Conservation (phyloP, 495 filamentous ascomycete genomes). For the Cryomyces antarcticus region DNA sequence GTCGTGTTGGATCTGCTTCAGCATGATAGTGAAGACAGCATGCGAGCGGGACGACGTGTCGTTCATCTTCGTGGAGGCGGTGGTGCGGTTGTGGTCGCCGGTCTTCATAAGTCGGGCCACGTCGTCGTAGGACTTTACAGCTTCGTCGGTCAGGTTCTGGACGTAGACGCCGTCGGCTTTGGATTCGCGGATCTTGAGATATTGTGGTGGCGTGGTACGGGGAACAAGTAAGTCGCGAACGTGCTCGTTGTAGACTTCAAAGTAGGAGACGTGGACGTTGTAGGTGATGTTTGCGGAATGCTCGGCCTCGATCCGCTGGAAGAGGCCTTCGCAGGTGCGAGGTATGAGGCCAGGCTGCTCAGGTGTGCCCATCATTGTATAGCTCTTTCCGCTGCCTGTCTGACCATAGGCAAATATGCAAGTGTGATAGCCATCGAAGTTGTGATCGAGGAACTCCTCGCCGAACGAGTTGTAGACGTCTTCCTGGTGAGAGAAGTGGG, state of each 20-base stretch:
- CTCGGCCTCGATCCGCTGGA: slow-evolving; percentile 77
- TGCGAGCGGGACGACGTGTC: slow-evolving; percentile 88
- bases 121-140: slow-evolving; percentile 59
- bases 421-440: slow-evolving; percentile 97
- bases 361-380: slow-evolving; percentile 97
- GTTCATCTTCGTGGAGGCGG: slow-evolving; percentile 98
- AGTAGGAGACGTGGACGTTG: slow-evolving; percentile 92
- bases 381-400: slow-evolving; percentile 93
- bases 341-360: slow-evolving; percentile 82
- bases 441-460: slow-evolving; percentile 95
- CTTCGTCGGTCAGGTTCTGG: slow-evolving; percentile 84
- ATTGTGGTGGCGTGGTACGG: slow-evolving; percentile 54
- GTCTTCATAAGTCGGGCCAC: slow-evolving; percentile 77
- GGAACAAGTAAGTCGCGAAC: slow-evolving; percentile 85
- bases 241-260: slow-evolving; percentile 99
- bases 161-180: slow-evolving; percentile 94
- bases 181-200: slow-evolving; percentile 93
- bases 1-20: slow-evolving; percentile 93
- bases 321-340: slow-evolving; percentile 90
- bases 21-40: slow-evolving; percentile 90
- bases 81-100: slow-evolving; percentile 72
- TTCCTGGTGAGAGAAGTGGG: slow-evolving; percentile 68
- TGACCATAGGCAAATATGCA: slow-evolving; percentile 99
- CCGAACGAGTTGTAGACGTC: slow-evolving; percentile 89
- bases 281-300: slow-evolving; percentile 77